Conservation (phyloP, 2,329 filamentous ascomycete species). For the Eurotiales sp. region DNA sequence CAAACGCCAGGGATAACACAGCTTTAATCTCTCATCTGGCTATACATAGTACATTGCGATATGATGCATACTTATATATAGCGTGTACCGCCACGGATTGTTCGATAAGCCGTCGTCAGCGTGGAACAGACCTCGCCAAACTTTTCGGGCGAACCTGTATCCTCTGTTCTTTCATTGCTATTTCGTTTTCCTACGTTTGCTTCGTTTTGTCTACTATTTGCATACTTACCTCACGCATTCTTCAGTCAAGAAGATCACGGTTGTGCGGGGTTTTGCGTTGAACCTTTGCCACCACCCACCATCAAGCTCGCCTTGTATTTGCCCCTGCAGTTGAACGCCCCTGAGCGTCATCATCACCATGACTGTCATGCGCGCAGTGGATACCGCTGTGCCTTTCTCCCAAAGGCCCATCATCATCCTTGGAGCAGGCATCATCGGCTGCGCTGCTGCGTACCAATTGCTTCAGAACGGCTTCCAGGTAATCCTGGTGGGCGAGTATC, state of each 20-base stretch:
- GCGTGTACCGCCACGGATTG: background rate
- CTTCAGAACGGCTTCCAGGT: conserved; percentile 34
- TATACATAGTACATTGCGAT: too few species aligned
- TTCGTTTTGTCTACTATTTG: too few species aligned
- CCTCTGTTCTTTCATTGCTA: background rate
- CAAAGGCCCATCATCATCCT: conserved; percentile 35
- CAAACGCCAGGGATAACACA: too few species aligned
- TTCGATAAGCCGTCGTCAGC: background rate
- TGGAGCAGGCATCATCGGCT: conserved; percentile 40
- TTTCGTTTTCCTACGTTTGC: too few species aligned
- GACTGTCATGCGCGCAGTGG: background rate
- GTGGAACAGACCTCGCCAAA: background rate
- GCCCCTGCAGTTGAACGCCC: too few species aligned
- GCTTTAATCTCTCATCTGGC: too few species aligned
- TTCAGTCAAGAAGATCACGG: too few species aligned
- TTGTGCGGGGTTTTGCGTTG: too few species aligned
- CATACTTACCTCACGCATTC: too few species aligned
- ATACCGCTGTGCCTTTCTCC: conserved; percentile 28
- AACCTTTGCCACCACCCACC: too few species aligned
- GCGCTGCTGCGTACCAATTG: conserved; percentile 33
- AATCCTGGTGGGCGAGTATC: conserved; percentile 32
- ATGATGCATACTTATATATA: background rate
- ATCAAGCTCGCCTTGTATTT: too few species aligned
- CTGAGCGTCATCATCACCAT: background rate
- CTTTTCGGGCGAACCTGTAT: background rate